Conservation (phyloP, 176 grass and related monocot genomes). For the Musa beccarii region DNA sequence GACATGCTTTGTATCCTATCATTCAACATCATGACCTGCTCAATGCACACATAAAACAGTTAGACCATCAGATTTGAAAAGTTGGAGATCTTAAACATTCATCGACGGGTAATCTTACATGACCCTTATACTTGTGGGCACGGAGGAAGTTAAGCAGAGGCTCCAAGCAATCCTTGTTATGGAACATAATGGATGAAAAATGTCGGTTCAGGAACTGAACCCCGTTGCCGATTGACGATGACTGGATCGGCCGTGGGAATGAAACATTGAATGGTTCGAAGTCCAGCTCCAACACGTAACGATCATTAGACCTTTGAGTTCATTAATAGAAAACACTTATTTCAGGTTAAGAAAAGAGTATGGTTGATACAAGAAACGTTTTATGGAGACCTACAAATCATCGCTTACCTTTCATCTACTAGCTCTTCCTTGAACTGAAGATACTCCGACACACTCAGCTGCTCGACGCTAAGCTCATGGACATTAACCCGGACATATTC, state of each 20-base stretch:
- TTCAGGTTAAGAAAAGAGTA: background rate
- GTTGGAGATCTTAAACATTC: background rate
- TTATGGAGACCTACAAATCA: background rate
- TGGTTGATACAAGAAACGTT: background rate
- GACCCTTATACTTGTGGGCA: constrained; percentile 64
- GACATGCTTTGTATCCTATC: constrained; percentile 70
- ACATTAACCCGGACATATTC: constrained; percentile 90
- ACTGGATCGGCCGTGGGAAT: constrained; percentile 57
- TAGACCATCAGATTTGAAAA: background rate
- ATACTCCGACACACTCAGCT: constrained; percentile 69
- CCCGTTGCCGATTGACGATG: constrained; percentile 88
- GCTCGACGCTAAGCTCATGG: constrained; percentile 84
- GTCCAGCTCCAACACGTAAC: constrained; percentile 69
- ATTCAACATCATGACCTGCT: constrained; percentile 90
- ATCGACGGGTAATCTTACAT: constrained; percentile 35
- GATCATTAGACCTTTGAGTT: constrained; percentile 32
- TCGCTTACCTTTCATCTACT: constrained; percentile 54
- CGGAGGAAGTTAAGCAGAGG: constrained; percentile 87
- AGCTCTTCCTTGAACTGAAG: constrained; percentile 91
- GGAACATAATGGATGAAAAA: constrained; percentile 90
- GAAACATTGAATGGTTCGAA: constrained; percentile 90
- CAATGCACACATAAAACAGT: background rate
- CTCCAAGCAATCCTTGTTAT: constrained; percentile 78
- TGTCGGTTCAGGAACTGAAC: constrained; percentile 95
- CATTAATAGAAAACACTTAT: background rate